Evolutionary conservation across 1,139 yeast species (phyloP), one percentile per base, ranked within the genome.

Genomic region (Hemisphaericaspora xylanilytica): DNA sequence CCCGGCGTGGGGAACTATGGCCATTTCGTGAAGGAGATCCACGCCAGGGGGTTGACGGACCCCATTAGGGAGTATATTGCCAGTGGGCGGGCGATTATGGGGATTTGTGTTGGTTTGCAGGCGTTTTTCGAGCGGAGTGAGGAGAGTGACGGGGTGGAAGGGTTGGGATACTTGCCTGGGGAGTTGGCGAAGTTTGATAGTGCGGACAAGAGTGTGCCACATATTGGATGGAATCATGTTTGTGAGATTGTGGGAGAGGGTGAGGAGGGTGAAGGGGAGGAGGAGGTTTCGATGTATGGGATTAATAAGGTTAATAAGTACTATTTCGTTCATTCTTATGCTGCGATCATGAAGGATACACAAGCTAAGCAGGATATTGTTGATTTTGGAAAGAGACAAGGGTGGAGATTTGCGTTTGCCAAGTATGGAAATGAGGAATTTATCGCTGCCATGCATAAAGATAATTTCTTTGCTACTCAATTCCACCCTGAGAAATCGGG

Each of bases 1-100:
- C 98, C 98, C 11, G 98, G 98, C 18, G 98, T 92, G 5, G 98
- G 98, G 20, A 90, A 89, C 58, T 92, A 80, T 61, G 98, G 96
- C 29, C 97, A 92, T 59, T 90, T 92, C 58, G 88, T 89, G 45
- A 78, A 76, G 39, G 80, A 85, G 50, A 61, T 92, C 38, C 73
- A 72, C 38, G 68, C 68, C 3, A 72, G 85, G 44, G 78, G 81
- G 0, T 78, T 92, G 42, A 78, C 73, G 10, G 75, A 68, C 25
- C 95, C 95, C 0, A 67, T 92, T 25, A 66, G 63, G 37, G 63
- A 73, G 35, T 89, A 87, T 52, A 80, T 89, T 34, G 62, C 67
- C 5, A 70, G 85, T 14, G 97, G 96, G 1, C 78, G 80, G 50
- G 85, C 94, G 10, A 65, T 92, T 28, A 87, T 92, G 96, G 98